Evolutionary conservation across 495 filamentous ascomycete genomes (phyloP).

Genomic region (Pseudomonodictys pantanalensis): DNA sequence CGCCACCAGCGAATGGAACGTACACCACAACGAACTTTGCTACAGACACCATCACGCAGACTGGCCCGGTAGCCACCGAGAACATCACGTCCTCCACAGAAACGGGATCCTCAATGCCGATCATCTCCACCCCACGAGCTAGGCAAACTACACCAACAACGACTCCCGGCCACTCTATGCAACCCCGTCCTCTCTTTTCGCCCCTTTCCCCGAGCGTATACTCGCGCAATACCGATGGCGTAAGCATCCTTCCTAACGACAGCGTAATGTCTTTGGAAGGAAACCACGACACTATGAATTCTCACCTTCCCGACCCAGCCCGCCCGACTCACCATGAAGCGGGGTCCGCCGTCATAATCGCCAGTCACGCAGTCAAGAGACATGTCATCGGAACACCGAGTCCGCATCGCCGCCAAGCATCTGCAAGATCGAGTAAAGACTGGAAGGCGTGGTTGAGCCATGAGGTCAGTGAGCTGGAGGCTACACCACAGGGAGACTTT

Average conservation of each 20-base stretch:
- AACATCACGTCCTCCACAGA: no score
- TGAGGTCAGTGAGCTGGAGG: constrained; percentile 34
- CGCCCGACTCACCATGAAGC: not conserved
- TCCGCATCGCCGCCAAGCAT: constrained; percentile 8
- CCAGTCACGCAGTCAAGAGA: constrained; percentile 36
- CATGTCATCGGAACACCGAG: constrained; percentile 34
- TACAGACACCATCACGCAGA: not conserved
- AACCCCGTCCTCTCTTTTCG: constrained; percentile 24
- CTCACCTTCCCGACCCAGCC: no score
- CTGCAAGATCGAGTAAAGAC: constrained; percentile 34
- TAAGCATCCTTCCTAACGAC: constrained; percentile 31
- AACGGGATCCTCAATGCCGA: no score
- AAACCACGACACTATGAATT: not conserved
- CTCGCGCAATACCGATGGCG: constrained; percentile 37
- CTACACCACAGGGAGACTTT: constrained; percentile 14
- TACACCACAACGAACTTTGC: constrained; percentile 14
- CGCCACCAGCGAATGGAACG: constrained; percentile 23
- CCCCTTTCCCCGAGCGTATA: constrained; percentile 42
- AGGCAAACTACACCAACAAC: not conserved
- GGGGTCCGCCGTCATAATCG: constrained; percentile 37
- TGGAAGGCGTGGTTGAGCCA: constrained; percentile 40
- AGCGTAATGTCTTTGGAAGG: constrained; percentile 23
- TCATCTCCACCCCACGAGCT: no score
- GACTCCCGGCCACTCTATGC: not conserved
- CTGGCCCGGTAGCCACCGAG: no score